Evolutionary conservation across 2,329 filamentous ascomycete species (phyloP).

Genomic region (Blastomyces gilchristii): DNA sequence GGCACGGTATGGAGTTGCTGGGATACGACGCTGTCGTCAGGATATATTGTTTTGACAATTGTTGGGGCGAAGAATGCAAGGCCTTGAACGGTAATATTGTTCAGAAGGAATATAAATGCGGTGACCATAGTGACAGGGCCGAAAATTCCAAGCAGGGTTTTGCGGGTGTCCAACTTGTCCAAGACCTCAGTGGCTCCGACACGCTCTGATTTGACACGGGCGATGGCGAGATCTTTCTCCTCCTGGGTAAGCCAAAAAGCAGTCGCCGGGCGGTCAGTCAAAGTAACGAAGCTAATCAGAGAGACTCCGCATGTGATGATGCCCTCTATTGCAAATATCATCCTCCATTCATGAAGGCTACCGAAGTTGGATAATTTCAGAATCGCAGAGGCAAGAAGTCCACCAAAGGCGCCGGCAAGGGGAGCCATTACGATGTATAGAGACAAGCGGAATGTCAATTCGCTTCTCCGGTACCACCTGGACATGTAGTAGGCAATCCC

Average conservation of each 20-base stretch:
- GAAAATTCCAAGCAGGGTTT: conserved; percentile 11
- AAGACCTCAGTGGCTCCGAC: conserved; percentile 12
- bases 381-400: conserved; percentile 46
- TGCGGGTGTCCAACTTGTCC: conserved; percentile 11
- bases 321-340: conserved; percentile 15
- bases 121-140: conserved; percentile 10
- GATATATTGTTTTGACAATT: conserved; percentile 13
- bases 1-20: conserved; percentile 14
- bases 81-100: conserved; percentile 62
- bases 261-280: conserved; percentile 12
- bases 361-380: conserved; percentile 13
- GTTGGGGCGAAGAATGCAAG: conserved; percentile 34
- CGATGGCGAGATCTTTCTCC: conserved; percentile 13
- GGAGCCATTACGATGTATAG: conserved; percentile 63
- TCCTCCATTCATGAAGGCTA: conserved; percentile 11
- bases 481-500: conserved; percentile 65
- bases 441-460: conserved; percentile 56
- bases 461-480: conserved; percentile 59
- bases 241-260: conserved; percentile 12
- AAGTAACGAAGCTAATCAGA: conserved; percentile 11
- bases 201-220: conserved; percentile 14
- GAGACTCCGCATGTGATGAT: conserved; percentile 13
- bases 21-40: conserved; percentile 27
- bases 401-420: conserved; percentile 61
- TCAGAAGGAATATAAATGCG: conserved; percentile 40